Base-by-base conservation (phyloP, 164 flowering plant genomes). In the Vitis amurensis region DNA sequence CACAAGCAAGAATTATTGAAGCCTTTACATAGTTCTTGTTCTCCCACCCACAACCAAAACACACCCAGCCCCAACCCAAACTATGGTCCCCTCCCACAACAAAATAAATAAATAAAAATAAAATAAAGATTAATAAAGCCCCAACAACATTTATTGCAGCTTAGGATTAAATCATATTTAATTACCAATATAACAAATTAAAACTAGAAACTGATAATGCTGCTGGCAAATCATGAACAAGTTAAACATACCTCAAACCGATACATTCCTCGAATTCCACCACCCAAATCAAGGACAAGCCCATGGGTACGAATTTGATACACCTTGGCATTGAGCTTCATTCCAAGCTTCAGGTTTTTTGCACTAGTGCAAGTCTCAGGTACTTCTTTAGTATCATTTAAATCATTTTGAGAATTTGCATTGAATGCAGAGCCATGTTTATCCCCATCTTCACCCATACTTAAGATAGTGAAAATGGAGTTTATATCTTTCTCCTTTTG, bases 201-300 rank as follows among this genome's bases (percentile, higher is more conserved):
- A 11, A n/a, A 16, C 37, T 30, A 61, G 8, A 69, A 9, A 52
- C 30, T 29, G 59, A 19, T 49, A 3, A 14, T 50, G 49, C n/a
- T 14, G 12, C 29, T 31, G 49, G 23, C 56, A 55, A 61, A 48
- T n/a, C 17, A 52, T 29, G 17, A 17, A 48, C 14, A 16, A 50
- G 50, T 60, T 11, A 30, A 11, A 52, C 65, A n/a, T 82, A 96
- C 99, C 97, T 93, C 87, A 85, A 89, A 93, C 49, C 82, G 81
- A 68, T 83, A 88, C 97, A 93, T 91, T 60, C 97, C 99, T 64
- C 82, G 88, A 63, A 91, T 66, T 71, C 89, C 92, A 68, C 85
- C 82, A 37, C 91, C 94, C 87, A 93, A 80, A 80, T 93, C 90
- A 73, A 96, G 92, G 52, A 96, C 93, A 66, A 95, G 71, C 29